Conservation (phyloP, 129 eudicot genomes). For the Centella asiatica region DNA sequence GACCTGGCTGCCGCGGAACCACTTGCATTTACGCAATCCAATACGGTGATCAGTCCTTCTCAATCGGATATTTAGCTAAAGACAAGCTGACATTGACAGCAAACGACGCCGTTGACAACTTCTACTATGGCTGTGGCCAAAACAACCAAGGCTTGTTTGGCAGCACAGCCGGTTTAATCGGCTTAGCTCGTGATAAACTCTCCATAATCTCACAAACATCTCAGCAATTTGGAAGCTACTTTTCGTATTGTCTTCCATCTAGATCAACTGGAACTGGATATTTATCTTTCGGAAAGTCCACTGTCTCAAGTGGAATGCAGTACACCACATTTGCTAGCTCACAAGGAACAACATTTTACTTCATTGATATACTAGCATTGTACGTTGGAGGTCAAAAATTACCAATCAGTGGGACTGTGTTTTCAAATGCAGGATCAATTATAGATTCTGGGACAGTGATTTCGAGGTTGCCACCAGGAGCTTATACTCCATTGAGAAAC, state of each 20-base stretch:
- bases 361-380: conserved; percentile 26
- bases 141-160: conserved; percentile 65
- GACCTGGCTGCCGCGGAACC: conserved; percentile 38
- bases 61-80: conserved; percentile 47
- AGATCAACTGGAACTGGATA: conserved; percentile 40
- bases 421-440: conserved; percentile 42
- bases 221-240: conserved; percentile 35
- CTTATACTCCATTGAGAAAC: conserved; percentile 42
- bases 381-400: conserved; percentile 38
- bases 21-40: conserved; percentile 61
- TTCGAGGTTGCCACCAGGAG: conserved; percentile 61
- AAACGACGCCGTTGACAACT: conserved; percentile 21
- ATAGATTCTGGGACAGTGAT: conserved; percentile 91
- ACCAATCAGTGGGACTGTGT: conserved; percentile 38
- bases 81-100: conserved; percentile 48
- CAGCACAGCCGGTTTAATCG: conserved; percentile 51
- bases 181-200: conserved; percentile 49
- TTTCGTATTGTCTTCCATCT: conserved; percentile 80
- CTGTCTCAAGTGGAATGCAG: conserved; percentile 5
- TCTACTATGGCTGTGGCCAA: conserved; percentile 74
- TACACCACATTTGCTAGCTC: conserved; percentile 40
- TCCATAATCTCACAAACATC: conserved; percentile 61
- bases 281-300: conserved; percentile 43
- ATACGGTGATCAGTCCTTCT: conserved; percentile 70
- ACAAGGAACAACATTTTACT: conserved; percentile 34